Evolutionary conservation across 1,284 basidiomycete species (phyloP), one percentile per base, ranked within the genome.

Genomic region (Cryptococcus hybrid): DNA sequence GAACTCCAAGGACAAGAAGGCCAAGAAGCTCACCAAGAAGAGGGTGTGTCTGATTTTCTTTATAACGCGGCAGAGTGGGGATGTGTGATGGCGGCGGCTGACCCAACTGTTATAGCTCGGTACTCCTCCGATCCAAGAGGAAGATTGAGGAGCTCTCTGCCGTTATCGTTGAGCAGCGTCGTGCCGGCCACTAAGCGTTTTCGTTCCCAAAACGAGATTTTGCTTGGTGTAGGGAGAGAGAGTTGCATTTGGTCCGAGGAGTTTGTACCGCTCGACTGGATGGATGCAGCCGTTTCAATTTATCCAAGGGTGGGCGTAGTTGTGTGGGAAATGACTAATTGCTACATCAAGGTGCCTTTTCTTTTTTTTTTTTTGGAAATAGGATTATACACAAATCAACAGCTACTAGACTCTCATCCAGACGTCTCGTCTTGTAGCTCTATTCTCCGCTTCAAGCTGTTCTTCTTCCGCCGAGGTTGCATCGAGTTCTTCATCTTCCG

Each of bases 1-100:
- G 80, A 99, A 98, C 88, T 96, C 92, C 67, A 98, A 98, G 91
- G 93, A 97, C 80, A 97, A 97, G 86, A 95, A 94, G 83, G 94
- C 94, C 61, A 85, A 91, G 80, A 97, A 96, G 83, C 83, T 96
- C 82, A 94, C 92, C 70, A 97, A 97, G 86, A 95, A 94, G 84
- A 87, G 92, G 84, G 92, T 95, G 76, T 70, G 92, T 78, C 38
- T n/a, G 18, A 7, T 42, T 83, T n/a, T 36, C 54, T 46, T 40
- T 18, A 24, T 47, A 13, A 4, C 24, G 7, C n/a, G 30, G 5
- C 24, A 24, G 24, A 24, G 24, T 24, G 24, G 24, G 24, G 24
- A 24, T 24, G 24, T 24, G n/a, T n/a, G n/a, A n/a, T 24, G 24
- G 24, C 24, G 24, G 24, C 24, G 24, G 24, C 24, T 24, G 24